Evolutionary conservation across 768 basidiomycete genomes (phyloP).

Genomic region (Trametes gibbosa): DNA sequence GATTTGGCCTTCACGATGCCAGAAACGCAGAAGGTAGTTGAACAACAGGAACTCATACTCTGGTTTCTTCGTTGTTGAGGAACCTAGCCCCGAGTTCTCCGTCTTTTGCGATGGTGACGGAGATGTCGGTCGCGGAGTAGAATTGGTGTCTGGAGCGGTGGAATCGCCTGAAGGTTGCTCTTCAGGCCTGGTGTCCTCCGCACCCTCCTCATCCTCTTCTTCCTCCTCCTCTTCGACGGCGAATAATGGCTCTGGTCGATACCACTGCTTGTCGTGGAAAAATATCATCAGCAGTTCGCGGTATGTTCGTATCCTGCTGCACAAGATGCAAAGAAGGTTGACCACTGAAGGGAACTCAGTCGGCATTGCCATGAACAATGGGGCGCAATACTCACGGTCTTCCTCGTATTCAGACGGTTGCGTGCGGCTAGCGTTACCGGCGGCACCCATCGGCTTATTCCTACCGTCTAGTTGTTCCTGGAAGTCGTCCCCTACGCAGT

Average conservation of each 20-base stretch:
- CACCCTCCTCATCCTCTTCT: constrained; percentile 54
- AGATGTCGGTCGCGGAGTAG: constrained; percentile 40
- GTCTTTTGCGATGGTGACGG: constrained; percentile 62
- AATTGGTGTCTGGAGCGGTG: neutral
- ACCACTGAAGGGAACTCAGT: constrained; percentile 56
- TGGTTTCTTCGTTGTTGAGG: constrained; percentile 53
- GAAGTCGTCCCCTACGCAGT: constrained; percentile 89
- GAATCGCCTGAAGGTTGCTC: constrained; percentile 16
- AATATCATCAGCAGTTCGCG: constrained; percentile 94
- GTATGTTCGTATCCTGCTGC: constrained; percentile 86
- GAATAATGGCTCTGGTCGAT: constrained; percentile 71
- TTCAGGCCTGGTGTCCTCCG: constrained; percentile 31
- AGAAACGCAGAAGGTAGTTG: constrained; percentile 92
- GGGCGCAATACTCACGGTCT: constrained; percentile 59
- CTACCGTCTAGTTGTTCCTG: constrained; percentile 84
- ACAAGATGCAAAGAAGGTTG: constrained; percentile 86
- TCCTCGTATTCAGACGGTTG: constrained; percentile 88
- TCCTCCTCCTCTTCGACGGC: constrained; percentile 77
- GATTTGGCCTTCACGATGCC: constrained; percentile 90
- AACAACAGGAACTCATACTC: constrained; percentile 96
- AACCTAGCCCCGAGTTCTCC: constrained; percentile 45
- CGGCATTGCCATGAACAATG: neutral
- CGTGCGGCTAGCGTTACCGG: constrained; percentile 60
- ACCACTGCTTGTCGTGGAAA: constrained; percentile 93
- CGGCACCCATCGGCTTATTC: constrained; percentile 79